phyloP scores from a whole-genome alignment of 495 filamentous ascomycete species.

The Pseudomonodictys pantanalensis region DNA sequence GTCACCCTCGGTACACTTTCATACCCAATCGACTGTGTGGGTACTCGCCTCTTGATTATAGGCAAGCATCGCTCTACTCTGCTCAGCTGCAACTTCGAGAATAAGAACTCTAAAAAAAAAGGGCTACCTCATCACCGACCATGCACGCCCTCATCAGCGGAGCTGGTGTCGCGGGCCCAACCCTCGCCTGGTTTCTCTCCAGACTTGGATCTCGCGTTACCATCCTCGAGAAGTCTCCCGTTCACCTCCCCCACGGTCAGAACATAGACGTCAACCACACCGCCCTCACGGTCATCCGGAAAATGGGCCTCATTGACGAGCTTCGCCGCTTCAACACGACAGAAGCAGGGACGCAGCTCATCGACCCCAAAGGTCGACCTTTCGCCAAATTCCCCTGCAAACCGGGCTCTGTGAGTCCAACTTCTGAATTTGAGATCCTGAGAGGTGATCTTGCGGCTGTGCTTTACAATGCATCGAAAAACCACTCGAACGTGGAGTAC shows the following conservation, averaged over 20 bases:
- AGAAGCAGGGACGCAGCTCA: conserved; percentile 42
- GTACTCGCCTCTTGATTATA: no score
- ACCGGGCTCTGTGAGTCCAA: conserved; percentile 38
- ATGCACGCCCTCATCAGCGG: conserved; percentile 50
- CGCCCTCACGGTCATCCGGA: conserved; percentile 41
- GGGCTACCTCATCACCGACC: no score
- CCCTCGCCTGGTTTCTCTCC: conserved; percentile 45
- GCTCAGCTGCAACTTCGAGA: no score
- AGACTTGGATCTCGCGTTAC: conserved; percentile 36
- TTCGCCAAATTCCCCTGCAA: conserved; percentile 37
- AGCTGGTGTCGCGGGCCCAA: conserved; percentile 44
- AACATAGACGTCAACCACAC: conserved; percentile 45
- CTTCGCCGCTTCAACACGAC: conserved; percentile 32
- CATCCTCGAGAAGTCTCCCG: conserved; percentile 41
- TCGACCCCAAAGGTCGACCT: conserved; percentile 35
- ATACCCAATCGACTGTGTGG: no score
- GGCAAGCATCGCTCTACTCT: no score
- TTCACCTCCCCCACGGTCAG: conserved; percentile 39
- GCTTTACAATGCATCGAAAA: conserved; percentile 41
- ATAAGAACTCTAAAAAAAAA: no score
- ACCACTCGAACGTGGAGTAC: conserved; percentile 38
- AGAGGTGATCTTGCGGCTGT: conserved; percentile 44
- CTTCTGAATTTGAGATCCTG: conserved; percentile 50
- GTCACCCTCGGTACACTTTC: no score
- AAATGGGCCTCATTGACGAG: conserved; percentile 44